Conservation (phyloP, 768 basidiomycete genomes). For the Hirschioporus abietinus region DNA sequence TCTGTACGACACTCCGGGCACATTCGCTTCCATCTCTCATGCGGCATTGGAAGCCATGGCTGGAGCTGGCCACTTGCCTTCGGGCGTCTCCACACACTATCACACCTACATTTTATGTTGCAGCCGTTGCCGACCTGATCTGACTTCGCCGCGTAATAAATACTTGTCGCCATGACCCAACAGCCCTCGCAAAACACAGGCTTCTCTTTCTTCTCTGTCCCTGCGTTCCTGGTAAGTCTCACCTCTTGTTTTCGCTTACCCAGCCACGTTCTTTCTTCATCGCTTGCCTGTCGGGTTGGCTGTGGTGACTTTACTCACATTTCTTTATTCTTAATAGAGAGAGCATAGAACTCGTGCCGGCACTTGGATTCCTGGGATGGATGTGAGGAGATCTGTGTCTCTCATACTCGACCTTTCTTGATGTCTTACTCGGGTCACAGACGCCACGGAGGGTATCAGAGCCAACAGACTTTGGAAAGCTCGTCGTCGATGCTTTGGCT, state of each 20-base stretch:
- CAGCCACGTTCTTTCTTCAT: too few species aligned
- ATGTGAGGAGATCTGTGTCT: not conserved
- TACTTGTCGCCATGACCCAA: not conserved
- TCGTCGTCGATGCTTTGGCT: slow-evolving; percentile 52
- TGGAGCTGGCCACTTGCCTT: not conserved
- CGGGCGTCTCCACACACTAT: not conserved
- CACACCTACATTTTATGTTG: not conserved
- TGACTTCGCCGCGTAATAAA: not conserved
- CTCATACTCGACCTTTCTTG: not conserved
- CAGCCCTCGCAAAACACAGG: not conserved
- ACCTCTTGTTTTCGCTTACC: too few species aligned
- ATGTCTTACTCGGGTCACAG: not conserved
- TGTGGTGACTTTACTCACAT: not conserved
- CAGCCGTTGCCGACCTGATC: not conserved
- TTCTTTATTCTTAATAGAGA: not conserved
- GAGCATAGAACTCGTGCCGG: not conserved
- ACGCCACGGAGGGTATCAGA: not conserved
- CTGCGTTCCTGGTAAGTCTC: not conserved
- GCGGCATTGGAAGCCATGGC: not conserved
- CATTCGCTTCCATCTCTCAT: not conserved
- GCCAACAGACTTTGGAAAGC: slow-evolving; percentile 52
- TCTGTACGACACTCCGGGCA: not conserved
- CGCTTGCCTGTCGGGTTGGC: too few species aligned
- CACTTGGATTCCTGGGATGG: not conserved
- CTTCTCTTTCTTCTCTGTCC: slow-evolving; percentile 1